Conservation (phyloP, 2,329 filamentous ascomycete species). For the Fusarium staphyleae region DNA sequence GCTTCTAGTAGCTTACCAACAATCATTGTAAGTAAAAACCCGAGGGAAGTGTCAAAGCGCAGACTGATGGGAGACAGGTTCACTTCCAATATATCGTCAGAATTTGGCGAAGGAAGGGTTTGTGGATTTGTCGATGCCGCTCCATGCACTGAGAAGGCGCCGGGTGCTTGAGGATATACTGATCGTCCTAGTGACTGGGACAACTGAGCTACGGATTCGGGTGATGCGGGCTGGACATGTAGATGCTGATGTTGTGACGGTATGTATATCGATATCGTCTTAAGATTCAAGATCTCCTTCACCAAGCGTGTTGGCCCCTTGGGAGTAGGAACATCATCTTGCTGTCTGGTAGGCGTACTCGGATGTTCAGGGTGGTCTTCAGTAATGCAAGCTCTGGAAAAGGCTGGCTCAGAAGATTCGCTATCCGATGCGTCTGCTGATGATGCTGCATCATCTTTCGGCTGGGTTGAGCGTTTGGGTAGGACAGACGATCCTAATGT, state of each 20-base stretch:
- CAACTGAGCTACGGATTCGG: slow-evolving; percentile 41
- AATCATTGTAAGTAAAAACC: slow-evolving; percentile 61
- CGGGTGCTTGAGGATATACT: slow-evolving; percentile 62
- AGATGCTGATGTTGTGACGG: slow-evolving; percentile 58
- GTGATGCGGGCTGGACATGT: slow-evolving; percentile 44
- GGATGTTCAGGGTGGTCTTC: slow-evolving; percentile 25
- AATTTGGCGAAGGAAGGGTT: slow-evolving; percentile 1
- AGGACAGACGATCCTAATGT: slow-evolving; percentile 13
- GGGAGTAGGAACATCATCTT: slow-evolving; percentile 57
- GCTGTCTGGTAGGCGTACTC: slow-evolving; percentile 22
- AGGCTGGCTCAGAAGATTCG: slow-evolving; percentile 42
- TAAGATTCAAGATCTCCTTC: slow-evolving; percentile 61
- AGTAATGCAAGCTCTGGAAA: slow-evolving; percentile 36
- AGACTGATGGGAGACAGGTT: slow-evolving; percentile 59
- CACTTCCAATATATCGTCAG: slow-evolving; percentile 54
- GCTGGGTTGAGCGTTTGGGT: slow-evolving; percentile 8
- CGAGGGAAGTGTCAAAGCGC: slow-evolving; percentile 64
- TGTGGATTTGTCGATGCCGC: slow-evolving; percentile 14
- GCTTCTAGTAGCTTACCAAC: slow-evolving; percentile 57
- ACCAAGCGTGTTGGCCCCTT: slow-evolving; percentile 61
- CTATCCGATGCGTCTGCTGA: slow-evolving; percentile 31
- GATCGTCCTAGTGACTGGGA: slow-evolving; percentile 48
- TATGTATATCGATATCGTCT: slow-evolving; percentile 61
- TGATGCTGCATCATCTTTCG: slow-evolving; percentile 12
- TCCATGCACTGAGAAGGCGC: slow-evolving; percentile 64